Conservation (phyloP, 495 filamentous ascomycete species). For the Neurospora tetraspora region DNA sequence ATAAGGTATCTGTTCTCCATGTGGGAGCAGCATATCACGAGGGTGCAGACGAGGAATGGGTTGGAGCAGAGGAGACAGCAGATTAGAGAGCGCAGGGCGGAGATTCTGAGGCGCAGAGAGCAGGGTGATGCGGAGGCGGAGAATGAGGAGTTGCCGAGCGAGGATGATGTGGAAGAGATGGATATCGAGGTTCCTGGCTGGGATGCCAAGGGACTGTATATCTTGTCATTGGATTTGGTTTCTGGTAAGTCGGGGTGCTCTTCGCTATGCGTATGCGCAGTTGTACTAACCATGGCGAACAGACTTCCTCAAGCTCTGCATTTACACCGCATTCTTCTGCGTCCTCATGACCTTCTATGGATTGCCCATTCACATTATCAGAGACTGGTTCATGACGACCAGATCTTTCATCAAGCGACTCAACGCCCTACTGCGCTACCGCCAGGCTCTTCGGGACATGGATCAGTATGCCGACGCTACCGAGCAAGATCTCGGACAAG, state of each 20-base stretch:
- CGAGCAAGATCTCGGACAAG: slow-evolving; percentile 68
- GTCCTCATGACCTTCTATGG: slow-evolving; percentile 91
- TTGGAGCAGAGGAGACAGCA: slow-evolving; percentile 50
- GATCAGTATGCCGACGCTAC: slow-evolving; percentile 86
- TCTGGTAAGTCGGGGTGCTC: slow-evolving; percentile 46
- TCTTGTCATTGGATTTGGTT: slow-evolving; percentile 78
- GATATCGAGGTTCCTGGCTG: slow-evolving; percentile 92
- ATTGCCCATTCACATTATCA: slow-evolving; percentile 89
- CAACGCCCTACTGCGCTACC: slow-evolving; percentile 75
- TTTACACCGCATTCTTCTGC: slow-evolving; percentile 86
- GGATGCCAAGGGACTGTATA: slow-evolving; percentile 92
- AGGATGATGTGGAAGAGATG: slow-evolving; percentile 79
- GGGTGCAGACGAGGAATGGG: slow-evolving; percentile 55
- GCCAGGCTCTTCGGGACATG: slow-evolving; percentile 86
- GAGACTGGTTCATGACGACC: slow-evolving; percentile 88
- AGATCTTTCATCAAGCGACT: slow-evolving; percentile 84
- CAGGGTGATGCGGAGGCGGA: slow-evolving; percentile 31
- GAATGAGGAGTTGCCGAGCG: slow-evolving; percentile 46
- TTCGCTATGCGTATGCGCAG: neutral
- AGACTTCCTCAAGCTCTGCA: slow-evolving; percentile 84
- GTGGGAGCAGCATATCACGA: slow-evolving; percentile 63
- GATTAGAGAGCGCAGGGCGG: slow-evolving; percentile 47
- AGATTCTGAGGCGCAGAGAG: slow-evolving; percentile 53
- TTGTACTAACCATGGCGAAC: slow-evolving; percentile 2
- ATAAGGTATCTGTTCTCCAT: slow-evolving; percentile 72